Evolutionary conservation across 2,329 filamentous ascomycete species (phyloP).

Genomic region (Paecilomyces variotii): DNA sequence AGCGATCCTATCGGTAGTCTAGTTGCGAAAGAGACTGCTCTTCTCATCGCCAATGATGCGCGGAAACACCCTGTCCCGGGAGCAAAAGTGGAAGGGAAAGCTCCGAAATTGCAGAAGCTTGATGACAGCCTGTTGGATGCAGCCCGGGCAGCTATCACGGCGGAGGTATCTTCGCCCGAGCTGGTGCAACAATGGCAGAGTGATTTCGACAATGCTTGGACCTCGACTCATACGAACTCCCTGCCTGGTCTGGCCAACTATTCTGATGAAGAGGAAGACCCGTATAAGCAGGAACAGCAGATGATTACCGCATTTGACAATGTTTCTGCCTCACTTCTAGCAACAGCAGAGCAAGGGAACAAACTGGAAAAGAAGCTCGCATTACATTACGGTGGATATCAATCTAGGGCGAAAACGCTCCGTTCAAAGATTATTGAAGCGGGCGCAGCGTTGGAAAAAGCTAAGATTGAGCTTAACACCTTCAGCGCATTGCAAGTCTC

Average conservation of each 20-base stretch:
- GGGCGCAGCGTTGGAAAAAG: conserved; percentile 64
- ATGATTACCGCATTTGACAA: conserved; percentile 67
- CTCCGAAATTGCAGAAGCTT: conserved; percentile 54
- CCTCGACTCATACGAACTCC: conserved; percentile 38
- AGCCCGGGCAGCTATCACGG: conserved; percentile 67
- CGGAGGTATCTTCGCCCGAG: conserved; percentile 52
- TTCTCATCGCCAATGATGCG: conserved; percentile 76
- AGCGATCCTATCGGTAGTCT: conserved; percentile 58
- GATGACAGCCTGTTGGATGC: conserved; percentile 65
- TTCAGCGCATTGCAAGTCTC: conserved; percentile 69
- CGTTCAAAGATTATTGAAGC: conserved; percentile 72
- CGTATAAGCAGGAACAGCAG: conserved; percentile 46
- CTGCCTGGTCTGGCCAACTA: conserved; percentile 78
- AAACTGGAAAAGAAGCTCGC: conserved; percentile 91
- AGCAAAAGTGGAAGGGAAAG: conserved; percentile 54
- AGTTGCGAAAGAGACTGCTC: conserved; percentile 68
- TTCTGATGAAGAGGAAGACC: conserved; percentile 63
- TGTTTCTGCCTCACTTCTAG: conserved; percentile 64
- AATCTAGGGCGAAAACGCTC: conserved; percentile 73
- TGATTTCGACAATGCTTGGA: conserved; percentile 46
- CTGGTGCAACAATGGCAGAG: conserved; percentile 43
- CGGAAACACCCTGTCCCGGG: conserved; percentile 63
- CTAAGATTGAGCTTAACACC: conserved; percentile 61
- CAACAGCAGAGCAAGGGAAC: conserved; percentile 69
- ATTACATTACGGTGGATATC: conserved; percentile 81